Conservation (phyloP, 768 basidiomycete species). For the Grammothele lineata region DNA sequence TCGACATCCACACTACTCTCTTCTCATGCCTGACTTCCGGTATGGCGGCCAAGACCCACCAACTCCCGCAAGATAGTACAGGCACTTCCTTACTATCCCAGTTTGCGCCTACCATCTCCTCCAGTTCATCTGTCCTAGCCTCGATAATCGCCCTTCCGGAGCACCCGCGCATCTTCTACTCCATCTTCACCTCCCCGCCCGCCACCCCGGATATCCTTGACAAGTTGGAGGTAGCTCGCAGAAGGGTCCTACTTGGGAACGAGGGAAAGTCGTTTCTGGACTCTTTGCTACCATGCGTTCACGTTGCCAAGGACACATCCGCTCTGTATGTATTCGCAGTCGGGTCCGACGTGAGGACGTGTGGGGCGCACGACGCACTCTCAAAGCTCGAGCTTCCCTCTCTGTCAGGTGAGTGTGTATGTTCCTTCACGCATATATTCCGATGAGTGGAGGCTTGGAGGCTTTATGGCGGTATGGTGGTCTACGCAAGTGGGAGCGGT, state of each 20-base stretch:
- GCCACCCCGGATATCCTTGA: constrained; percentile 30
- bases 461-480: background rate
- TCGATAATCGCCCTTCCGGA: constrained; percentile 44
- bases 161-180: constrained; percentile 40
- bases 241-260: constrained; percentile 40
- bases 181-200: constrained; percentile 36
- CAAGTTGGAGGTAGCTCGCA: constrained; percentile 53
- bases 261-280: constrained; percentile 37
- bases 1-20: background rate
- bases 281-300: constrained; percentile 48
- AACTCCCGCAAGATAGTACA: constrained; percentile 26
- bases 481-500: background rate
- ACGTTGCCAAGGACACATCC: constrained; percentile 39
- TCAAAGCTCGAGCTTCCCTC: constrained; percentile 42
- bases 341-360: constrained; percentile 30
- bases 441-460: background rate
- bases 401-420: constrained; percentile 43
- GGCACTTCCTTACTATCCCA: constrained; percentile 27
- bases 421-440: background rate
- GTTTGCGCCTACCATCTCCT: constrained; percentile 29
- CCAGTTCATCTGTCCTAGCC: constrained; percentile 40
- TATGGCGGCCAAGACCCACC: constrained; percentile 26
- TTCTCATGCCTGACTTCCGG: constrained; percentile 4
- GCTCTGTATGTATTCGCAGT: constrained; percentile 58
- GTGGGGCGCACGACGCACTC: constrained; percentile 31